These are phyloP conservation scores for Daldinia grandis DNA, from an alignment of 495 filamentous ascomycete species.

Conservation along the genomic window DNA sequence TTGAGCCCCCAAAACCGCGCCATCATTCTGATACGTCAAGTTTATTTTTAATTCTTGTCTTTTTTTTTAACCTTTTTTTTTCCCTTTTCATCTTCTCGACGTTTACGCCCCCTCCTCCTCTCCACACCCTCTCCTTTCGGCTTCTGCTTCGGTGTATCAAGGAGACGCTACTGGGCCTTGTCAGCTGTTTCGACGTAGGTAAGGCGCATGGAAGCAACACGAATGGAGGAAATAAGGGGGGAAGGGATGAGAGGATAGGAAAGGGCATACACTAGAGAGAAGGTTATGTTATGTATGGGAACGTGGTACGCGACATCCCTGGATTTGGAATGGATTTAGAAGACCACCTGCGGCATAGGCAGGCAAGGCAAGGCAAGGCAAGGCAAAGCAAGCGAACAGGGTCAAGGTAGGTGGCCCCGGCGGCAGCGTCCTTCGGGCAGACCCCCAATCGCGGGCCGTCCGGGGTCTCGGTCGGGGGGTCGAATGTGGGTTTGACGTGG, in stretches of 20 bases:
- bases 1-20: conserved; percentile 35
- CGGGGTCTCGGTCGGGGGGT: conserved; percentile 20
- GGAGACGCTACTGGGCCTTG: conserved; percentile 29
- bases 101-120: background rate
- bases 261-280: background rate
- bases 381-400: conserved; percentile 21
- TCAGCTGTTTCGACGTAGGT: conserved; percentile 30
- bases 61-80: background rate
- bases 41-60: conserved; percentile 2
- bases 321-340: conserved; percentile 11
- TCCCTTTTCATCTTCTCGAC: background rate
- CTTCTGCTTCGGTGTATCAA: conserved; percentile 33
- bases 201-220: conserved; percentile 10
- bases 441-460: conserved; percentile 42
- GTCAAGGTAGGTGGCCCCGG: conserved; percentile 23
- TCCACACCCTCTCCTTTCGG: background rate
- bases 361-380: conserved; percentile 16
- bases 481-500: conserved; percentile 31
- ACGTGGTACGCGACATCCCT: conserved; percentile 29
- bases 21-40: conserved; percentile 37
- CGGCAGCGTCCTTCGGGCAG: conserved; percentile 41
- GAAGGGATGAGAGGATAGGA: background rate
- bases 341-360: background rate
- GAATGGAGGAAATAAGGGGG: conserved; percentile 18
- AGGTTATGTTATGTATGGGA: conserved; percentile 3